Conservation (phyloP, 2,329 filamentous ascomycete species). For the Paecilomyces dactylethromorphus region DNA sequence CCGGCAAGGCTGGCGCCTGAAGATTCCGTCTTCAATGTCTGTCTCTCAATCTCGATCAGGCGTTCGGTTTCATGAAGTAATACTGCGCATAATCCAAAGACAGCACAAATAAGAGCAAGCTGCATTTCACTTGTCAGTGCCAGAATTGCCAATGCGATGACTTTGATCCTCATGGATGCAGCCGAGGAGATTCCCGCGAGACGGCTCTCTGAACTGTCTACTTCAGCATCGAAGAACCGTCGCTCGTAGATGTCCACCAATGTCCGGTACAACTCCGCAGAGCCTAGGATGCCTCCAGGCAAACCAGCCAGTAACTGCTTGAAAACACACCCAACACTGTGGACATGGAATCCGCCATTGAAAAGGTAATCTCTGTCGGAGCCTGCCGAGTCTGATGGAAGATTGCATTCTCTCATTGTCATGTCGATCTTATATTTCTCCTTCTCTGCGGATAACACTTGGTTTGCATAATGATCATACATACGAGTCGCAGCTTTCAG, state of each 20-base stretch:
- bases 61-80: constrained; percentile 22
- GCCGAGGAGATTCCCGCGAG: constrained; percentile 13
- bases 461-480: constrained; percentile 34
- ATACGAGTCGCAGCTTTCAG: constrained; percentile 25
- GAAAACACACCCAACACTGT: constrained; percentile 29
- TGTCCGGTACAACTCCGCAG: constrained; percentile 23
- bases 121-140: constrained; percentile 32
- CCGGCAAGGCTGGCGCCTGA: constrained; percentile 14
- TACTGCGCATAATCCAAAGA: constrained; percentile 30
- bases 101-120: constrained; percentile 32
- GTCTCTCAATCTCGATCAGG: constrained; percentile 11
- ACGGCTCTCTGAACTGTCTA: constrained; percentile 13
- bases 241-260: constrained; percentile 23
- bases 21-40: constrained; percentile 8
- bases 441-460: constrained; percentile 31
- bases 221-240: constrained; percentile 8
- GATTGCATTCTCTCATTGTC: constrained; percentile 25
- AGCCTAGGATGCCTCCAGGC: constrained; percentile 33
- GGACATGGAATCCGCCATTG: constrained; percentile 15
- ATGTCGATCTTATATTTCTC: constrained; percentile 25
- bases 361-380: constrained; percentile 7
- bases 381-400: constrained; percentile 19
- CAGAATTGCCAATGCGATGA: constrained; percentile 31
- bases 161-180: constrained; percentile 18
- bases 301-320: constrained; percentile 29